phyloP scores from a whole-genome alignment of 2,329 filamentous ascomycete species.

The Nannizziopsis barbatae region DNA sequence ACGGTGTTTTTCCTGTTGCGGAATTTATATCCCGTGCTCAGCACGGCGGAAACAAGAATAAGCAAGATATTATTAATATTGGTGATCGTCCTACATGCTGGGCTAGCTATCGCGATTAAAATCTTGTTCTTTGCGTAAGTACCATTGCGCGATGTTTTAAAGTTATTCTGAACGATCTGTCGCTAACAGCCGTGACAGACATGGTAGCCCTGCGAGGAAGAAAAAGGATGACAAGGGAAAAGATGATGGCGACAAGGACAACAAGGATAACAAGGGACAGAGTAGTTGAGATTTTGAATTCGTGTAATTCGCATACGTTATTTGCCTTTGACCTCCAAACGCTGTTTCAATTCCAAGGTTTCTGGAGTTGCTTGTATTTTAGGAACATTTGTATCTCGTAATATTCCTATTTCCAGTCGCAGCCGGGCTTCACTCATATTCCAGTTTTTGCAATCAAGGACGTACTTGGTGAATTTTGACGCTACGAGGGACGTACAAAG shows the following conservation, averaged over 20 bases:
- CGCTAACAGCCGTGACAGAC: constrained; percentile 27
- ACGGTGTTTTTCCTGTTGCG: constrained; percentile 74
- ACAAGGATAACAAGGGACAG: constrained; percentile 23
- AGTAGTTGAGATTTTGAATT: constrained; percentile 21
- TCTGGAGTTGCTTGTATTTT: background rate
- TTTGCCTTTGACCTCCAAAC: background rate
- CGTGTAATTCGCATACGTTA: background rate
- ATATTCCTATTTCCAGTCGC: background rate
- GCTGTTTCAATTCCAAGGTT: background rate
- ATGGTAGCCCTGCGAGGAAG: constrained; percentile 52
- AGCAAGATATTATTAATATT: constrained; percentile 77
- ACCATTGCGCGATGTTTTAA: background rate
- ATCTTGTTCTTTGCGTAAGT: constrained; percentile 80
- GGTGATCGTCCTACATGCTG: constrained; percentile 75
- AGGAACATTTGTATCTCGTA: background rate
- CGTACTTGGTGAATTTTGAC: constrained; percentile 11
- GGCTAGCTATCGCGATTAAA: constrained; percentile 88
- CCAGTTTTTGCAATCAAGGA: background rate
- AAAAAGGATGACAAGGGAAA: constrained; percentile 25
- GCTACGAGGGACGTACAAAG: constrained; percentile 10
- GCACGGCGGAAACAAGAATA: constrained; percentile 81
- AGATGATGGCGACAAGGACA: constrained; percentile 19
- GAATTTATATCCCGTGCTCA: constrained; percentile 83
- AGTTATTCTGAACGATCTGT: background rate
- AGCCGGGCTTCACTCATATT: background rate